phyloP scores from a whole-genome alignment of 768 basidiomycete species.

The Amanita jacksonii region DNA sequence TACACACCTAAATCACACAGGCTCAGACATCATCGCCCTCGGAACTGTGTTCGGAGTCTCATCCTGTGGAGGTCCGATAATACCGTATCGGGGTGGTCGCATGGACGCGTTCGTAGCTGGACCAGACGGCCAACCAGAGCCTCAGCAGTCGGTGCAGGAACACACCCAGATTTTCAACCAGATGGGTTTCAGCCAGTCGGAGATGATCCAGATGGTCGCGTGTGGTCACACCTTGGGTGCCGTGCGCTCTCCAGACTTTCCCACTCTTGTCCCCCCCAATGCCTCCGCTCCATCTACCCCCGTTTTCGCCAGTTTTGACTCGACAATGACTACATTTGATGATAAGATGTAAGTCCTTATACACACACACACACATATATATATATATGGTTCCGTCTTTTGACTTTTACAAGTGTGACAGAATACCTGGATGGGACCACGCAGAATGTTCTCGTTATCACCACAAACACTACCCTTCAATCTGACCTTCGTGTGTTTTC shows the following conservation, averaged over 20 bases:
- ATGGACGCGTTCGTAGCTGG: conserved; percentile 30
- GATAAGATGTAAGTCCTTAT: conserved; percentile 26
- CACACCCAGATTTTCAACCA: conserved; percentile 30
- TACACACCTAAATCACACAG: conserved; percentile 16
- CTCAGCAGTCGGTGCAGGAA: conserved; percentile 29
- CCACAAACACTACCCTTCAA: conserved; percentile 22
- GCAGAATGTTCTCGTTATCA: conserved; percentile 27
- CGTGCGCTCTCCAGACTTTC: conserved; percentile 36
- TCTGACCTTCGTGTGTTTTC: conserved; percentile 33
- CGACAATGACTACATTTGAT: conserved; percentile 29
- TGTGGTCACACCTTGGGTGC: conserved; percentile 45
- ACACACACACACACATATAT: too few relatives aligned
- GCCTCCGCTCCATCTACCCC: conserved; percentile 17
- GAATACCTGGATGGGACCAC: conserved; percentile 32
- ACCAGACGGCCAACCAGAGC: conserved; percentile 31
- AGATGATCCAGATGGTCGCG: conserved; percentile 42
- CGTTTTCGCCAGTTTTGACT: conserved; percentile 29
- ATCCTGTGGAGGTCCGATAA: conserved; percentile 37
- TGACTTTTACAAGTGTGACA: too few relatives aligned
- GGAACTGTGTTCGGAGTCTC: conserved; percentile 27
- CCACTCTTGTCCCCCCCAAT: conserved; percentile 29
- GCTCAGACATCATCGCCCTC: conserved; percentile 35
- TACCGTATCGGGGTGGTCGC: conserved; percentile 33
- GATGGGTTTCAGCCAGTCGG: conserved; percentile 32
- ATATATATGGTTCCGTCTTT: too few relatives aligned